A percentile compares a stretch with the other conserved stretches of the same genome.
Conservation (phyloP, 805 yeast genomes). For the Isabelozyma pseudorhagii region DNA sequence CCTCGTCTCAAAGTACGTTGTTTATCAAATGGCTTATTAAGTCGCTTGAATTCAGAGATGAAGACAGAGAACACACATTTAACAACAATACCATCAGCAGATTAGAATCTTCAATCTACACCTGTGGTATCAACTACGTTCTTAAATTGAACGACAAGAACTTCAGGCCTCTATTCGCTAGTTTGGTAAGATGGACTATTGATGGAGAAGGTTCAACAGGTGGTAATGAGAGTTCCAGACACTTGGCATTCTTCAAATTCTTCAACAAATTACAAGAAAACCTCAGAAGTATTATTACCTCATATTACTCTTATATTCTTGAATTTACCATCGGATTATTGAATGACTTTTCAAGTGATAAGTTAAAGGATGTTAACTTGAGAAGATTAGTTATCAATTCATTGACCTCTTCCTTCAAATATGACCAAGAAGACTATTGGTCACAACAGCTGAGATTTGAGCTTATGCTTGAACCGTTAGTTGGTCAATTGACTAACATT, state of each 20-base stretch:
- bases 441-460: slow-evolving; percentile 82
- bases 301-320: slow-evolving; percentile 79
- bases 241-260: slow-evolving; percentile 77
- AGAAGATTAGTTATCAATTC: slow-evolving; percentile 75
- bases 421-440: slow-evolving; percentile 96
- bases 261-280: slow-evolving; percentile 81
- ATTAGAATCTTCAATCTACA: slow-evolving; percentile 73
- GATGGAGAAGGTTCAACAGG: slow-evolving; percentile 69
- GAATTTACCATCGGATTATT: slow-evolving; percentile 67
- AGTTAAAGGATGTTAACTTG: slow-evolving; percentile 46
- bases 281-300: slow-evolving; percentile 82
- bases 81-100: slow-evolving; percentile 75
- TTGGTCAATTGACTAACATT: slow-evolving; percentile 62
- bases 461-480: slow-evolving; percentile 56
- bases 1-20: slow-evolving; percentile 63
- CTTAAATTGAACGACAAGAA: slow-evolving; percentile 91
- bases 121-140: slow-evolving; percentile 71
- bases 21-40: slow-evolving; percentile 68
- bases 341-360: slow-evolving; percentile 43
- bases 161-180: slow-evolving; percentile 88
- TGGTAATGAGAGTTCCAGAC: slow-evolving; percentile 49
- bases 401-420: slow-evolving; percentile 75
- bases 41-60: slow-evolving; percentile 66
- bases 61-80: slow-evolving; percentile 29
- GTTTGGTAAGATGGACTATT: slow-evolving; percentile 87